Evolutionary conservation across 306 rosid genomes (phyloP).

Genomic region (Hylodesmum podocarpum): DNA sequence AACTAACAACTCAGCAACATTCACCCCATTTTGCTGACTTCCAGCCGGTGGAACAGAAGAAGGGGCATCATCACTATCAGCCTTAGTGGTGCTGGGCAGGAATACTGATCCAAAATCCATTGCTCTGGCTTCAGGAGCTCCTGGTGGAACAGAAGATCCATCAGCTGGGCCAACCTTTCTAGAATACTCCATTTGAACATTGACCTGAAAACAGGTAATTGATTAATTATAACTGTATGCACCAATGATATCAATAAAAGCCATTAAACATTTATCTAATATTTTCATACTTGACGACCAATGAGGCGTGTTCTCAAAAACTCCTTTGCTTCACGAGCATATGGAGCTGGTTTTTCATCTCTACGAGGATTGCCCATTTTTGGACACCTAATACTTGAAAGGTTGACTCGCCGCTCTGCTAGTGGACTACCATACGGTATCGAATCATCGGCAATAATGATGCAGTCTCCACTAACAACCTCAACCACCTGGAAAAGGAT

Average conservation of each 20-base stretch:
- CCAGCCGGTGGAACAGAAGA: slow-evolving; percentile 44
- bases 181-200: slow-evolving; percentile 85
- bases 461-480: slow-evolving; percentile 87
- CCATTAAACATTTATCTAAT: neutral
- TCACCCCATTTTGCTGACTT: slow-evolving; percentile 55
- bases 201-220: slow-evolving; percentile 48
- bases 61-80: slow-evolving; percentile 57
- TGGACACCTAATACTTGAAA: slow-evolving; percentile 90
- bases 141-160: slow-evolving; percentile 53
- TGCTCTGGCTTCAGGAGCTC: slow-evolving; percentile 58
- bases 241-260: slow-evolving; percentile 1
- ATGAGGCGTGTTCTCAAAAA: slow-evolving; percentile 80
- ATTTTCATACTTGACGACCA: slow-evolving; percentile 66
- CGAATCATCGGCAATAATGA: slow-evolving; percentile 80
- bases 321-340: slow-evolving; percentile 93
- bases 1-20: slow-evolving; percentile 65
- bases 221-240: neutral
- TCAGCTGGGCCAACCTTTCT: slow-evolving; percentile 59
- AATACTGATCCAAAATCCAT: slow-evolving; percentile 91
- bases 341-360: slow-evolving; percentile 86
- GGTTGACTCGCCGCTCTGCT: slow-evolving; percentile 82
- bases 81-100: slow-evolving; percentile 47
- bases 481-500: slow-evolving; percentile 68
- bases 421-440: slow-evolving; percentile 69
- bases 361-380: slow-evolving; percentile 85